Evolutionary conservation across 1,284 basidiomycete species (phyloP), one percentile per base, ranked within the genome.

Genomic region (Dichomitus squalens): DNA sequence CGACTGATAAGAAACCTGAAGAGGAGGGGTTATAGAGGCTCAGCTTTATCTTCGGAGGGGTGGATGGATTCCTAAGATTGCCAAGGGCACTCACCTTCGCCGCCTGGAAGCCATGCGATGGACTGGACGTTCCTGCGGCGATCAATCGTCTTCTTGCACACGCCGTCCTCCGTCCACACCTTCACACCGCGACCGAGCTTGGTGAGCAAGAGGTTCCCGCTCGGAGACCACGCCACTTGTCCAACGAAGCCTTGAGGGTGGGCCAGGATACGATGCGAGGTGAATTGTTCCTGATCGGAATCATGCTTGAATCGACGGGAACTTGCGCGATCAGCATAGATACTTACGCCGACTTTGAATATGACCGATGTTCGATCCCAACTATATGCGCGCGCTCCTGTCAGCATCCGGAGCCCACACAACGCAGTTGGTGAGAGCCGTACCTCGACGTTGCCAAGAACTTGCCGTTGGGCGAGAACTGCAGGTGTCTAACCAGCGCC

Each of bases 201-300:
- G 11, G 88, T 90, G 29, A 91, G 73, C 8, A 91, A 73, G 47
- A 79, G 69, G 55, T 76, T 78, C 7, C 90, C 86, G 27, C 77
- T 81, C 1, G 88, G 87, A 29, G 88, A 89, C 90, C 90, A 92
- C 29, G 88, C 89, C 18, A 92, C 89, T 71, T 92, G 90, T 48
- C 85, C 83, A 43, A 91, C 86, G 66, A 92, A 91, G 23, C 89
- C 88, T 67, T 84, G 81, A 21, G 87, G 78, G 67, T 92, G 89
- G 3, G 85, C 86, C 12, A 92, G 79, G 34, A 84, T 79, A 54
- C 86, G 83, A 68, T 90, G 87, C 6, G 80, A 77, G 9, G 75
- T 72, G 55, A 88, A 79, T 27, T 81, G 79, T 58, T 87, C 79
- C 84, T 86, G 59, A 29, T 50, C 39, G 39, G 41, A 31, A 20